Base-by-base conservation (phyloP, 1,139 yeast species). In the Meyerozyma guilliermondii region DNA sequence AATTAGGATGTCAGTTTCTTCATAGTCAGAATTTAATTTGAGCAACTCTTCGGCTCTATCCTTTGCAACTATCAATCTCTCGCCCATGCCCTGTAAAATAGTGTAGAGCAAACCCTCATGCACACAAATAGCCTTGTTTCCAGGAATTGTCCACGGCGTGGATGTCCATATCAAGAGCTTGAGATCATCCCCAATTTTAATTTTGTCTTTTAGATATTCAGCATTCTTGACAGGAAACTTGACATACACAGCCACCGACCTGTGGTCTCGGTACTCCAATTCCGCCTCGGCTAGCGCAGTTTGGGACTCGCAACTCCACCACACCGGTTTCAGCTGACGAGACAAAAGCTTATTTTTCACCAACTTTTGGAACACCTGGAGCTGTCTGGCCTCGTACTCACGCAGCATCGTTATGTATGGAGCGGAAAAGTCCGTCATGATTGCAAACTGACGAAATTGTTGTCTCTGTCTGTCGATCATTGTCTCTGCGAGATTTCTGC, bases 271-370 rank as follows among this genome's bases (percentile, higher is more conserved):
- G 62, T 94, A 92, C 55, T 91, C 97, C 47, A 92, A 71, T 60
- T 92, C 99, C 13, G 97, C 92, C 61, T 92, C 99, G 0, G 98
- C 98, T 50, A 92, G 68, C 0, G 98, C 98, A 0, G 98, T 91
- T 45, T 80, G 78, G 1, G 96, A 87, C 55, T 89, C 96, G 50
- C 94, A 85, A 1, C 98, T 95, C 97, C 98, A 92, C 75, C 86
- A 92, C 1, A 94, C 98, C 0, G 99, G 99, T 55, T 89, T 88
- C 53, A 84, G 78, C 55, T 91, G 95, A 53, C 98, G 74, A 38
- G 82, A 80, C 36, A 92, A 80, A 39, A 91, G 66, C 0, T 87
- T 86, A 42, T 76, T 78, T 39, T 75, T 74, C 51, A 87, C 72
- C 68, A 92, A 72, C 44, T 73, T 68, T 42, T 77, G 71, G 60